phyloP scores from a whole-genome alignment of 2,329 filamentous ascomycete genomes.

The Aspergillus pseudotamarii region DNA sequence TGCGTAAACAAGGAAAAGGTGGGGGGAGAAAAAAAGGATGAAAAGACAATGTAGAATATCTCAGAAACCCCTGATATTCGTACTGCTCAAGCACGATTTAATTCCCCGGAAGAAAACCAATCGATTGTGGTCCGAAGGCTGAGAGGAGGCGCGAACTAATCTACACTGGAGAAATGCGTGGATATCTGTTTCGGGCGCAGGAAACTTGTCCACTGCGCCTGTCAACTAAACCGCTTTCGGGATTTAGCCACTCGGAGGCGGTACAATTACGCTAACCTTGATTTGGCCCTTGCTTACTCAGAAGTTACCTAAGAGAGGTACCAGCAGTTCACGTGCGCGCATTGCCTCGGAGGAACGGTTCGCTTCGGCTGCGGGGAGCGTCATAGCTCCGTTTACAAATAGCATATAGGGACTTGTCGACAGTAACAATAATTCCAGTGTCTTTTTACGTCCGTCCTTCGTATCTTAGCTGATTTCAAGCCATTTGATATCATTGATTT shows the following conservation, averaged over 20 bases:
- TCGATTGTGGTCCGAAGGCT: background rate
- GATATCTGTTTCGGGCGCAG: slow-evolving; percentile 19
- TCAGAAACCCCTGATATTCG: background rate
- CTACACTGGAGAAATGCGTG: slow-evolving; percentile 15
- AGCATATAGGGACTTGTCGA: background rate
- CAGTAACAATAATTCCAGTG: background rate
- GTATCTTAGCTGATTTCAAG: background rate
- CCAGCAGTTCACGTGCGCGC: slow-evolving; percentile 15
- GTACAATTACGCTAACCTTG: background rate
- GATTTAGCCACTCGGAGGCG: slow-evolving; percentile 21
- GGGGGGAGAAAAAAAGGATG: slow-evolving; percentile 12
- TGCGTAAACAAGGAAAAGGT: slow-evolving; percentile 20
- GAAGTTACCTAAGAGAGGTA: background rate
- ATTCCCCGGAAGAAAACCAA: background rate
- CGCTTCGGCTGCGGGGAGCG: slow-evolving; percentile 23
- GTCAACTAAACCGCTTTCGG: slow-evolving; percentile 17
- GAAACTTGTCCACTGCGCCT: slow-evolving; percentile 39
- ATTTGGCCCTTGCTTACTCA: slow-evolving; percentile 4
- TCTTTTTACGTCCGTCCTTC: background rate
- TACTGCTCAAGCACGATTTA: background rate
- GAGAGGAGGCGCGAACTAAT: background rate
- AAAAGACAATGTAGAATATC: background rate
- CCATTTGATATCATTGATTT: background rate
- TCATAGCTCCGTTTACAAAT: slow-evolving; percentile 14
- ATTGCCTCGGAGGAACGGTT: slow-evolving; percentile 20